Evolutionary conservation across 352 stramenopile genomes (phyloP).

Genomic region (Poterioochromonas sp.): DNA sequence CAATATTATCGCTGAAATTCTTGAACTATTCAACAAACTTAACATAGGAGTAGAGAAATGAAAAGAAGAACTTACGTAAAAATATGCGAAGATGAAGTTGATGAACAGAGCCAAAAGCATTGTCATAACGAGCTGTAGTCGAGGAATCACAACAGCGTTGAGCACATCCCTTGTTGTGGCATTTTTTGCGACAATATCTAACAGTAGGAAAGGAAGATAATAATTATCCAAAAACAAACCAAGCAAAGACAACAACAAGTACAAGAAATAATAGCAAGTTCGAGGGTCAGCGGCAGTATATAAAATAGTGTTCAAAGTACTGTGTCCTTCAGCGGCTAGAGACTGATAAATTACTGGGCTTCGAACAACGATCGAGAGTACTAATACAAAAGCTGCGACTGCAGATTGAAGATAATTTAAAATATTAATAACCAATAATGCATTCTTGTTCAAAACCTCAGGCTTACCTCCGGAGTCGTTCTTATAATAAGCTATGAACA

Average conservation of each 20-base stretch:
- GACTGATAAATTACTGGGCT: slow-evolving; percentile 41
- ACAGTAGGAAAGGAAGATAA: slow-evolving; percentile 37
- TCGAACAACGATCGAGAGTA: slow-evolving; percentile 41
- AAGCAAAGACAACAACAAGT: slow-evolving; percentile 37
- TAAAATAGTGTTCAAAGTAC: slow-evolving; percentile 21
- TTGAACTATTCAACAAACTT: slow-evolving; percentile 34
- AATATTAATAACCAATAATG: slow-evolving; percentile 26
- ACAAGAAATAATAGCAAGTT: slow-evolving; percentile 42
- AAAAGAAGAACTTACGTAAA: background rate
- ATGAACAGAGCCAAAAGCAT: slow-evolving; percentile 39
- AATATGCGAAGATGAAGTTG: slow-evolving; percentile 43
- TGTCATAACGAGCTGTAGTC: slow-evolving; percentile 41
- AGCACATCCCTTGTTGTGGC: slow-evolving; percentile 42
- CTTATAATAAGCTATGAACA: slow-evolving; percentile 37
- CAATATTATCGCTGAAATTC: slow-evolving; percentile 33
- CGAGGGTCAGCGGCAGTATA: slow-evolving; percentile 36
- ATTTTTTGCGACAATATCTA: slow-evolving; percentile 45
- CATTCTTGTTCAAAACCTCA: background rate
- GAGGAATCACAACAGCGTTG: slow-evolving; percentile 43
- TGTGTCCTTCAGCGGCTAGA: slow-evolving; percentile 12
- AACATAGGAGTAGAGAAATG: background rate
- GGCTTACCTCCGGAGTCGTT: background rate
- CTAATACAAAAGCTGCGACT: slow-evolving; percentile 36
- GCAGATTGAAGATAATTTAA: slow-evolving; percentile 42
- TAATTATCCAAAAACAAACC: slow-evolving; percentile 24